phyloP scores from a whole-genome alignment of 2,329 filamentous ascomycete genomes.

The Hymenoscyphus repandus region DNA sequence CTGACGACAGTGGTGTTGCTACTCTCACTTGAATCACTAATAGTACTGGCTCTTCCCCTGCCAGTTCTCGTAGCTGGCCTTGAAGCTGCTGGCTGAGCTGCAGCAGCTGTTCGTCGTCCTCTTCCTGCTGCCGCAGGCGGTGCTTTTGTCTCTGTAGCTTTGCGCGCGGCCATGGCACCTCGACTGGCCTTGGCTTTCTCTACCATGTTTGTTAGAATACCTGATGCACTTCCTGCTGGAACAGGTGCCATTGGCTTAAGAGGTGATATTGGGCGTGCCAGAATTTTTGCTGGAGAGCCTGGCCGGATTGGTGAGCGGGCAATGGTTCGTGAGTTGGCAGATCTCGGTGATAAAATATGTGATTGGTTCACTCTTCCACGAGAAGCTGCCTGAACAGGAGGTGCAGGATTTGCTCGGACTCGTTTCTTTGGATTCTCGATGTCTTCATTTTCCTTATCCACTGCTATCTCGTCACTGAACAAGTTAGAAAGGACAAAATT shows the following conservation, averaged over 20 bases:
- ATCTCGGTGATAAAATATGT: conserved; percentile 65
- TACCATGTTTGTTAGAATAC: conserved; percentile 51
- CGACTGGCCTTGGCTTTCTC: conserved; percentile 55
- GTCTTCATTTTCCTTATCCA: conserved; percentile 78
- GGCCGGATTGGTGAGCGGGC: conserved; percentile 25
- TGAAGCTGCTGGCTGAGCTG: conserved; percentile 25
- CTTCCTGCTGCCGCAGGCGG: conserved; percentile 17
- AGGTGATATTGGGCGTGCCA: conserved; percentile 56
- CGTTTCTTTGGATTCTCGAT: conserved; percentile 68
- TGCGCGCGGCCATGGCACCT: conserved; percentile 39
- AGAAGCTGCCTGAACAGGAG: conserved; percentile 35
- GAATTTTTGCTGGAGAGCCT: conserved; percentile 47
- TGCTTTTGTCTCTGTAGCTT: conserved; percentile 12
- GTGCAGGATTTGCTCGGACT: conserved; percentile 31
- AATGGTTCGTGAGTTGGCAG: conserved; percentile 51
- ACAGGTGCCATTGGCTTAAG: conserved; percentile 42
- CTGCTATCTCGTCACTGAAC: conserved; percentile 56
- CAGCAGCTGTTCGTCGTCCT: conserved; percentile 22
- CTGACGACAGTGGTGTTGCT: conserved; percentile 59
- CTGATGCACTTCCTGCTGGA: conserved; percentile 34
- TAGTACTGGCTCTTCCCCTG: conserved; percentile 51
- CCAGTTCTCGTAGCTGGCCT: conserved; percentile 39
- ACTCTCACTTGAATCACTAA: conserved; percentile 58
- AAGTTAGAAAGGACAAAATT: conserved; percentile 19
- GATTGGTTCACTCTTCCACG: conserved; percentile 40